Evolutionary conservation across 179 eudicot species (phyloP), one percentile per base, ranked within the genome.

Genomic region (Camellia oleifera): DNA sequence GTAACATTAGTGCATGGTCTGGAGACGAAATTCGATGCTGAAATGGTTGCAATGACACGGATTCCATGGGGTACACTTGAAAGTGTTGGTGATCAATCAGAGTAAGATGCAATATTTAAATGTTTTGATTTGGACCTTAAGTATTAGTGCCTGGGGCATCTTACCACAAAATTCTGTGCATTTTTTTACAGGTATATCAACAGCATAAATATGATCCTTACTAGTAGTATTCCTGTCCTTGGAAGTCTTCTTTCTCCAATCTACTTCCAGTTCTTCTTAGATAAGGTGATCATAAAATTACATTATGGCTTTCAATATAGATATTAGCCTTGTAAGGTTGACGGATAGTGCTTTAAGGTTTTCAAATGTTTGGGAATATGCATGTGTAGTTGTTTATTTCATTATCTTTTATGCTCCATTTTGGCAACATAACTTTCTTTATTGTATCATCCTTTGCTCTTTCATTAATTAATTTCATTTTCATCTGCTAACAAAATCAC

Each of bases 31-130:
- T 94, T 95, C 87, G 99, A 95, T 87, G 86, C 89, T 86, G 99
- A 95, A 90, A 95, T 95, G 99, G 95, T 91, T 81, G 97, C 97
- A 84, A 95, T 95, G 99, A 88, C 99, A 75, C 98, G 99, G 61
- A 95, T 95, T 57, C 94, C 95, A 75, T 95, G 99, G 99, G 94
- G 85, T 20, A 91, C 99, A 58, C 94, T 95, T 83, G 99, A 95
- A 88, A 95, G 99, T 84, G 99, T 95, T 81, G 99, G 99, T 80
- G 99, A 95, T 82, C 99, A 95, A 80, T 95, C 99, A 57, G 96
- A 82, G 98, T 95, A 92, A 85, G 87, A 75, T 82, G 58, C 45
- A 18, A 32, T 79, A 83, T 74, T 76, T 77, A n/a, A 54, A 74
- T 23, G n/a, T 50, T 75, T 75, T 7, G 69, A 65, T 75, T 75